Evolutionary conservation across 108 stramenopile genomes (phyloP), one percentile per base, ranked within the genome.

Genomic region (Cyclotella sp.): DNA sequence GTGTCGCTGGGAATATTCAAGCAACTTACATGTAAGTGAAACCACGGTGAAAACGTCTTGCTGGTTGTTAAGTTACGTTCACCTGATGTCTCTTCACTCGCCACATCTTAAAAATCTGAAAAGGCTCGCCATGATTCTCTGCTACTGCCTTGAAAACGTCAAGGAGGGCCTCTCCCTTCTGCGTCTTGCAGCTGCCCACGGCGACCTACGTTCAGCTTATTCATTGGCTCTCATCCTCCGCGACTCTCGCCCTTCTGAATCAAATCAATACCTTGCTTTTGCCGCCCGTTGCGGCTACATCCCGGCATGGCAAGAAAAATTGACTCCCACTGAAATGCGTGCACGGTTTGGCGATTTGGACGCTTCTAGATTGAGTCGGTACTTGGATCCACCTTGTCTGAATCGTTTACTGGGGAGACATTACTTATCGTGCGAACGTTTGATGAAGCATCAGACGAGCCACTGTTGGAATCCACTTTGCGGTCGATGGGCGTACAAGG

Each of bases 391-490:
- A 7, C 73, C 87, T 18, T 87, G 91, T 66, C 69, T 95, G 52
- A 91, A 84, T 70, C 73, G 88, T 16, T 68, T 95, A 27, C 58
- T 95, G 34, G 68, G 85, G 19, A 75, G 90, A 39, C 86, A 90
- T 66, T 92, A 95, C 69, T 69, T 92, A 8, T 73, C 82, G 55
- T 89, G 87, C 11, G 52, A 84, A 5, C 79, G 84, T 42, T 67
- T 87, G 44, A 80, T 87, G 55, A 81, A 78, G 59, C 52, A 86
- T 52, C 88, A 83, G 59, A 94, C 95, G 10, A 88, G 87, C 55
- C 95, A 96, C 72, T 96, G 95, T 75, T 96, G 95, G 95, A 94
- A 96, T 78, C 88, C 91, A 15, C 68, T 87, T 41, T 96, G 95
- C 68, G 95, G 95, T 40, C 75, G 86, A 60, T 96, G 95, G 95